Evolutionary conservation across 2,329 filamentous ascomycete species (phyloP).

Genomic region (Macroventuria anomochaeta): DNA sequence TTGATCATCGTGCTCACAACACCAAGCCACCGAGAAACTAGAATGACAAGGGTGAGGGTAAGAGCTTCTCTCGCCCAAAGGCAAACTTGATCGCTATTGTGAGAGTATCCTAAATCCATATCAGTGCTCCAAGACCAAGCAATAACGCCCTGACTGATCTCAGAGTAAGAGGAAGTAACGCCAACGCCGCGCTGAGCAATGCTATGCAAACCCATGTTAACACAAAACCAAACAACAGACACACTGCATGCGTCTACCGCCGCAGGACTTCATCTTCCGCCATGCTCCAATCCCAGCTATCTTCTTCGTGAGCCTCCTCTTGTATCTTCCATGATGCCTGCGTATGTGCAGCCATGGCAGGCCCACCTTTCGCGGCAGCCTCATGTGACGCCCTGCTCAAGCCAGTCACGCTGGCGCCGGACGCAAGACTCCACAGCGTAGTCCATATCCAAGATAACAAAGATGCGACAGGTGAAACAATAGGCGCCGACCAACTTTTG

Average conservation of each 20-base stretch:
- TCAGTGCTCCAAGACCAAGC: not conserved
- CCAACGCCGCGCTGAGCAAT: slow-evolving; percentile 17
- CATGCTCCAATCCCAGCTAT: slow-evolving; percentile 35
- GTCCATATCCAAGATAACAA: slow-evolving; percentile 28
- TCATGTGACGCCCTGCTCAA: not conserved
- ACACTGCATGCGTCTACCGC: not conserved
- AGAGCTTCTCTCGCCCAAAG: not conserved
- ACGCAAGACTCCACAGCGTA: slow-evolving; percentile 12
- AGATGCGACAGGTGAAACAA: slow-evolving; percentile 8
- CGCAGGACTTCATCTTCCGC: slow-evolving; percentile 30
- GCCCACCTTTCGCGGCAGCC: slow-evolving; percentile 1
- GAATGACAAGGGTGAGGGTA: not conserved
- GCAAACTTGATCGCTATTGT: not conserved
- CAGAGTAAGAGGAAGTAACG: not conserved
- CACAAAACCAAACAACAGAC: not conserved
- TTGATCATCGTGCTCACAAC: not conserved
- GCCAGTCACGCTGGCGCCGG: slow-evolving; percentile 13
- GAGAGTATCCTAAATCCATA: not conserved
- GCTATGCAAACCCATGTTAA: not conserved
- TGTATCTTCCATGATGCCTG: slow-evolving; percentile 5
- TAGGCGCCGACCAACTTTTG: slow-evolving; percentile 44
- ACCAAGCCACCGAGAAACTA: not conserved
- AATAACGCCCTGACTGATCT: not conserved
- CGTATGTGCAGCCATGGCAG: slow-evolving; percentile 6
- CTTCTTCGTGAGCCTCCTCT: slow-evolving; percentile 21